Conservation (phyloP, 345 rosid species). For the Draba incana region DNA sequence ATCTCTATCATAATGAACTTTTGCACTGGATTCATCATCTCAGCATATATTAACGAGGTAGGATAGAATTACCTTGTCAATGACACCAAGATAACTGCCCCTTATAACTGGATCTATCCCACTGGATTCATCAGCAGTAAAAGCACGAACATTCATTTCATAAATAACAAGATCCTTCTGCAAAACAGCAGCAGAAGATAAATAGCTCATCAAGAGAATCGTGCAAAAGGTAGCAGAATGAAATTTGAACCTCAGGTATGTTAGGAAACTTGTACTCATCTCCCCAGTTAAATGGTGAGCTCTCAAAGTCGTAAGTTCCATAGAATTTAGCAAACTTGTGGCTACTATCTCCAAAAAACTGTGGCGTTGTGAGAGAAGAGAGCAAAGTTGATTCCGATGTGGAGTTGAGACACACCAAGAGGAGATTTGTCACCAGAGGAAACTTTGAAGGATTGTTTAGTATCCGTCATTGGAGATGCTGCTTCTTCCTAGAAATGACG, state of each 20-base stretch:
- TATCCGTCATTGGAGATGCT: conserved; percentile 47
- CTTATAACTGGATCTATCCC: conserved; percentile 61
- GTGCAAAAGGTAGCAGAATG: conserved; percentile 12
- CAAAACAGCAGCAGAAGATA: conserved; percentile 37
- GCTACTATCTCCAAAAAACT: conserved; percentile 68
- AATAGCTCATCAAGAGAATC: conserved; percentile 18
- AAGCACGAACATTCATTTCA: conserved; percentile 98
- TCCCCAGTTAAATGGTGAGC: conserved; percentile 86
- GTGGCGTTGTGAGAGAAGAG: conserved; percentile 82
- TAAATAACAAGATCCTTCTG: conserved; percentile 94
- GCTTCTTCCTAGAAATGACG: conserved; percentile 55
- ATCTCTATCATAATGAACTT: conserved; percentile 4
- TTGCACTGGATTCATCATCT: neutral
- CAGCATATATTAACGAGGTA: conserved; percentile 1
- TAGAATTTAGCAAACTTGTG: conserved; percentile 61
- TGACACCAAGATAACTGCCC: conserved; percentile 85
- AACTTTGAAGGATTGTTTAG: conserved; percentile 45
- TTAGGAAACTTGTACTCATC: conserved; percentile 66
- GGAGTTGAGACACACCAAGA: conserved; percentile 76
- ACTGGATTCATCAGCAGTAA: conserved; percentile 87
- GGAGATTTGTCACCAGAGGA: conserved; percentile 81
- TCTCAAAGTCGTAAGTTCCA: conserved; percentile 88
- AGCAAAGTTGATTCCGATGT: conserved; percentile 81
- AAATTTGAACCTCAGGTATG: conserved; percentile 69
- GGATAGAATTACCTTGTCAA: conserved; percentile 67